Evolutionary conservation across 306 rosid genomes (phyloP).

Genomic region (Myrica gale): DNA sequence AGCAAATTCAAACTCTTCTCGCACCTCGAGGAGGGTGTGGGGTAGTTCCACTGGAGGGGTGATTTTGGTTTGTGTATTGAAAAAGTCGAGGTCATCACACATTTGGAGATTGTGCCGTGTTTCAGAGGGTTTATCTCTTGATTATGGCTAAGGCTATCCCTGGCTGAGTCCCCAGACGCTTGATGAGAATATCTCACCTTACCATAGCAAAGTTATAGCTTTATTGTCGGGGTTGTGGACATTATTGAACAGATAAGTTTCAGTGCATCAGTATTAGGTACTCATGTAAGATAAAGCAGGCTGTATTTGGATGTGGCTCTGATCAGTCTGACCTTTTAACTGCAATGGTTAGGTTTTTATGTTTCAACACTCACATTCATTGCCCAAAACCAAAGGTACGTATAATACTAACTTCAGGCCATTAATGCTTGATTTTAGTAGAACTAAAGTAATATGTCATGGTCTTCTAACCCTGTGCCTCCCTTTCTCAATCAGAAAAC

Average conservation of each 20-base stretch:
- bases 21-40: conserved; percentile 98
- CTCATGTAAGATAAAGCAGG: neutral
- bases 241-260: conserved; percentile 33
- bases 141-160: conserved; percentile 80
- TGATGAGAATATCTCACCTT: conserved; percentile 26
- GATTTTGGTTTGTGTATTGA: conserved; percentile 51
- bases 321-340: neutral
- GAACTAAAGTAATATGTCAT: neutral
- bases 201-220: conserved; percentile 19
- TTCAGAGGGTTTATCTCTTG: conserved; percentile 79
- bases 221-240: conserved; percentile 43
- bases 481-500: conserved; percentile 55
- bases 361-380: neutral
- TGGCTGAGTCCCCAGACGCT: conserved; percentile 40
- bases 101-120: conserved; percentile 97
- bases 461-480: conserved; percentile 32
- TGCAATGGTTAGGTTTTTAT: neutral
- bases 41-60: conserved; percentile 59
- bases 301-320: neutral
- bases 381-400: neutral
- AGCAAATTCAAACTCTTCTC: conserved; percentile 57
- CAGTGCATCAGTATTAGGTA: conserved; percentile 30
- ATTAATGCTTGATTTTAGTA: neutral
- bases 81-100: conserved; percentile 71
- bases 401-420: neutral